phyloP scores from a whole-genome alignment of 2,329 filamentous ascomycete species.

The Epichloe hybrida region DNA sequence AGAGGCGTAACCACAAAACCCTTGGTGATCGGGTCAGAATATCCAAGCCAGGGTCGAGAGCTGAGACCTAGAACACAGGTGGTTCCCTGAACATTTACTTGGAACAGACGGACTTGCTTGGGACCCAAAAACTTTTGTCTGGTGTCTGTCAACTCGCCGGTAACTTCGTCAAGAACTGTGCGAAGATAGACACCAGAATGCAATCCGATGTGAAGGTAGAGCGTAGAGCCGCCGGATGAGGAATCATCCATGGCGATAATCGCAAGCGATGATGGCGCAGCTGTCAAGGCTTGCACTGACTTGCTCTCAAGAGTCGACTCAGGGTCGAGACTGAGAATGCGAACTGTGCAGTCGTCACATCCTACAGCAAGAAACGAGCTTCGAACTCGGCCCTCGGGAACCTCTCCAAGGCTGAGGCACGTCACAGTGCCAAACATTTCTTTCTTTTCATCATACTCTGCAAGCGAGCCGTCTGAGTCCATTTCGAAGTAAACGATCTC shows the following conservation, averaged over 20 bases:
- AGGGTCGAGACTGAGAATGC: conserved; percentile 78
- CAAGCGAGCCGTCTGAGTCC: conserved; percentile 78
- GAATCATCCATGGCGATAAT: conserved; percentile 97
- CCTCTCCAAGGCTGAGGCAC: conserved; percentile 82
- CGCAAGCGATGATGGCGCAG: conserved; percentile 72
- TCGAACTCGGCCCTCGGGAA: conserved; percentile 76
- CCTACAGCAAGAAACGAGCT: conserved; percentile 93
- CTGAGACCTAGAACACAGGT: conserved; percentile 81
- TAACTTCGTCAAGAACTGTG: conserved; percentile 88
- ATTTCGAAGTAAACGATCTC: conserved; percentile 98
- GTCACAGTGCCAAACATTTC: conserved; percentile 94
- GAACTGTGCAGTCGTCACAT: conserved; percentile 91
- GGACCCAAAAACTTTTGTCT: conserved; percentile 88
- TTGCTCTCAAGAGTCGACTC: conserved; percentile 87
- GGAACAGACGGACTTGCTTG: conserved; percentile 78
- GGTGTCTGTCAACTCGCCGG: conserved; percentile 88
- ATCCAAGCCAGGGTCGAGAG: conserved; percentile 91
- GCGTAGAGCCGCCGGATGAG: conserved; percentile 70
- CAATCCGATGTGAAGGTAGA: conserved; percentile 92
- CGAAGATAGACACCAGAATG: conserved; percentile 92
- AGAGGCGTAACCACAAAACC: conserved; percentile 87
- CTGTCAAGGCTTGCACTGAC: conserved; percentile 85
- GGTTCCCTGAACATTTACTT: conserved; percentile 75
- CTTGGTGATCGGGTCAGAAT: conserved; percentile 75
- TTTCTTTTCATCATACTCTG: conserved; percentile 89